Evolutionary conservation across 2,329 filamentous ascomycete genomes (phyloP), one percentile per base, ranked within the genome.

Genomic region (Nemania sp.): DNA sequence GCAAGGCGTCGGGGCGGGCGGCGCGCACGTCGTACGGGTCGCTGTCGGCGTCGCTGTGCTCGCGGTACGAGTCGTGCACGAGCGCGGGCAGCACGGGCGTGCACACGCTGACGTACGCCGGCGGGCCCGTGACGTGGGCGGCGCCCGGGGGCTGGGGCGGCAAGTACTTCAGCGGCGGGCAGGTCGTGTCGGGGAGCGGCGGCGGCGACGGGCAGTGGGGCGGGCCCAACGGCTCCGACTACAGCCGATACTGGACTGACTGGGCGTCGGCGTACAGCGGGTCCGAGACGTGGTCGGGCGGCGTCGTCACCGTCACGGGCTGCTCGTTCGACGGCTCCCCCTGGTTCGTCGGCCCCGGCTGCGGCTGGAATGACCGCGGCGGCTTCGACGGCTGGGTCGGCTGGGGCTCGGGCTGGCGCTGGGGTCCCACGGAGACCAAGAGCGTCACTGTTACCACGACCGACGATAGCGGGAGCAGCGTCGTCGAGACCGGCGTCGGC

Each of bases 361-460:
- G 74, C 60, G 75, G 75, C 4, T 77, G 73, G 70, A 75, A 74
- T 48, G 67, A 58, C 18, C 67, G 67, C 11, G 72, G 71, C 40
- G 75, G 76, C 37, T 76, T 75, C 67, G 73, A 76, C 34, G 74
- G 75, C 34, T 78, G 75, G 70, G 74, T 74, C 21, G 74, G 73
- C 63, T 79, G 78, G 77, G 76, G 77, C 43, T 55, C 65, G 11
- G 78, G 76, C 51, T 80, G 78, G 78, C 71, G 66, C 42, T 77
- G 74, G 73, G 72, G 66, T 1, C 62, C 74, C 11, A 77, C 76
- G 6, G 65, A 71, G 25, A 78, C 76, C 2, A 54, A 67, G 58
- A 74, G 65, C 29, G 69, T 78, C 45, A 77, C 76, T 2, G 67
- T 70, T 35, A 76, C 75, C 13, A 73, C 69, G 9, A 73, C 67